Base-by-base conservation (phyloP, 2,329 filamentous ascomycete genomes). In the Pseudogymnoascus sp. region DNA sequence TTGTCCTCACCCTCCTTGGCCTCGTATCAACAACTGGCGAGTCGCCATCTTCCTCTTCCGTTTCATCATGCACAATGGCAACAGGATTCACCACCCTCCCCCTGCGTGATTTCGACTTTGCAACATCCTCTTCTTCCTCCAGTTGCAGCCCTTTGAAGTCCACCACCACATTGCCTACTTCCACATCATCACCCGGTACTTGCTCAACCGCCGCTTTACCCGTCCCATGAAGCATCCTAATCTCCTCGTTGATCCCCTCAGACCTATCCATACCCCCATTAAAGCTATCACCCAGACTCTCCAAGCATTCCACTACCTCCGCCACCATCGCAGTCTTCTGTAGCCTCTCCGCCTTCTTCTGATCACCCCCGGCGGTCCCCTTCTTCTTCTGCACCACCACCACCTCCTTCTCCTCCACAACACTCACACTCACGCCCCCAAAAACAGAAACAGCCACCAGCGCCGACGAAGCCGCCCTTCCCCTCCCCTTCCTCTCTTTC, bases 41-140 rank as follows among this genome's bases (percentile, higher is more conserved):
- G 25, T 67, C 66, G 25, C 66, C 66, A 0, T 67, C 63, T 14
- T 47, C 64, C 18, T 64, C 56, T 47, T 63, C 60, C 6, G 18
- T 37, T 4, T 33, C n/a, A 1, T 59, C 59, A 59, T 2, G 40
- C n/a, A 44, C 28, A 33, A 7, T 4, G 5, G 21, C 44, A n/a
- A 11, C 44, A 28, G 44, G 44, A 0, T 50, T 28, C 23, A 8
- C 23, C 18, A 8, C 56, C 31, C 56, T 60, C 25, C 5, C 16
- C 14, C 11, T 60, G 2, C 28, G 56, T 10, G 11, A 5, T n/a
- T 5, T 60, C 14, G 44, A 14, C 4, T 50, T 33, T 6, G 5
- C n/a, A 14, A 18, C 21, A 37, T 38, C 28, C 3, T 35, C 31
- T 2, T 37, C 28, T 2, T 37, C 44, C n/a, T 37, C 56, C 8